These are phyloP conservation scores for Eutrema heterophyllum DNA, from an alignment of 345 rosid genomes.

Conservation along the genomic window DNA sequence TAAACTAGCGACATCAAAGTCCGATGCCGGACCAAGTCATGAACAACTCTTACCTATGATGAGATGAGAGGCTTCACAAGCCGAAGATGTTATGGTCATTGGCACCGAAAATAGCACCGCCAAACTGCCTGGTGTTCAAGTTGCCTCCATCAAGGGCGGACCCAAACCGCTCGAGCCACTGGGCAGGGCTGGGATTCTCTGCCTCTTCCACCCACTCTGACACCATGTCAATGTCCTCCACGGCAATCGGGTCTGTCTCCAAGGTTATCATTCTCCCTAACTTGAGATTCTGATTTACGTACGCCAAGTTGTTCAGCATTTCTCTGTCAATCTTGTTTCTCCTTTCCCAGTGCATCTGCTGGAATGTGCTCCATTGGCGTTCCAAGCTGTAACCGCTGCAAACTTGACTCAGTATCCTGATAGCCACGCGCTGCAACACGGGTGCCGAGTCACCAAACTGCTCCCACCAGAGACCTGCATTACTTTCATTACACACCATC, in stretches of 20 bases:
- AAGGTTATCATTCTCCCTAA: slow-evolving; percentile 44
- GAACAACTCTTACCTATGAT: neutral
- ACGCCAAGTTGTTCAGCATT: slow-evolving; percentile 53
- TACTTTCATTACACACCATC: neutral
- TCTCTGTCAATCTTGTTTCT: slow-evolving; percentile 85
- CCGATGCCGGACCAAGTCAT: neutral
- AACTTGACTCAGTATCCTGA: slow-evolving; percentile 77
- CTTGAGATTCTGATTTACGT: slow-evolving; percentile 72
- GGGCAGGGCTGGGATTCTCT: slow-evolving; percentile 63
- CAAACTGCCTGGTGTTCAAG: slow-evolving; percentile 77
- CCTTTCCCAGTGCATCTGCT: slow-evolving; percentile 81
- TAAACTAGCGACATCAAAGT: neutral
- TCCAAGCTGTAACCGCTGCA: slow-evolving; percentile 76
- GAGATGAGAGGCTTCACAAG: slow-evolving; percentile 34
- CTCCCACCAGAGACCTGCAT: slow-evolving; percentile 92
- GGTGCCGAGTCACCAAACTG: slow-evolving; percentile 92
- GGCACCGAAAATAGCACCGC: slow-evolving; percentile 52
- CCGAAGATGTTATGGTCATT: slow-evolving; percentile 59
- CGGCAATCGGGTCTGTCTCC: slow-evolving; percentile 59
- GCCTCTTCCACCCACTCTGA: slow-evolving; percentile 92
- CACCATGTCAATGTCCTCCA: slow-evolving; percentile 84
- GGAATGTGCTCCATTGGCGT: slow-evolving; percentile 70
- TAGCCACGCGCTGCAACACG: slow-evolving; percentile 73
- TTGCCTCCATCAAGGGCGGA: slow-evolving; percentile 71
- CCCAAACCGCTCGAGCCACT: slow-evolving; percentile 88